Evolutionary conservation across 257 asterid species (phyloP).

Genomic region (Salvia miltiorrhiza): DNA sequence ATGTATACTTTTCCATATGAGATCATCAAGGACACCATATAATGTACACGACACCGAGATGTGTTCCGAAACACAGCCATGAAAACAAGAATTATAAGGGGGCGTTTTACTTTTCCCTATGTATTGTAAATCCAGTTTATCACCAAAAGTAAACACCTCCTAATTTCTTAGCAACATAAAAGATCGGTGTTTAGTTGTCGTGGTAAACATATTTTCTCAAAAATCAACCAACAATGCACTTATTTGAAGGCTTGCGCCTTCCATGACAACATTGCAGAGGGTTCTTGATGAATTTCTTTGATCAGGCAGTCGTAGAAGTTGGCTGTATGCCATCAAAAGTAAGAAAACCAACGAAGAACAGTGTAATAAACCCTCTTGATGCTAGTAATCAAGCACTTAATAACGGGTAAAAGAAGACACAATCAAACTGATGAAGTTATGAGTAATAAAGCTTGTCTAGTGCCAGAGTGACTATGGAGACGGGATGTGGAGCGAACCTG

Average conservation of each 20-base stretch:
- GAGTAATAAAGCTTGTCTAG: not conserved
- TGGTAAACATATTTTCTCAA: not conserved
- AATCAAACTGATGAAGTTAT: not conserved
- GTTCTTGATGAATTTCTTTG: not conserved
- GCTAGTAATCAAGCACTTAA: not conserved
- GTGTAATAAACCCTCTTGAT: not conserved
- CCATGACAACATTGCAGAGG: not conserved
- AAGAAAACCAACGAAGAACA: not conserved
- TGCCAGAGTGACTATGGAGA: not conserved
- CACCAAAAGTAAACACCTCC: too few relatives aligned
- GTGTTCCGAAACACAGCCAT: not conserved
- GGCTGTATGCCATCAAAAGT: not conserved
- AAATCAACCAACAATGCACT: not conserved
- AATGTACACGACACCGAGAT: not conserved
- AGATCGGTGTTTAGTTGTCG: not conserved
- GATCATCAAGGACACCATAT: not conserved
- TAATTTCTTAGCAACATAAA: not conserved
- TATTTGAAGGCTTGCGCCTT: not conserved
- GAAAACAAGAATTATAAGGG: not conserved
- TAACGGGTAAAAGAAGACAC: not conserved
- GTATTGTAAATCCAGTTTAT: too few relatives aligned
- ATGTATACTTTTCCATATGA: not conserved
- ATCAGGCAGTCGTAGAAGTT: too few relatives aligned
- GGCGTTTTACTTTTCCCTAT: too few relatives aligned
- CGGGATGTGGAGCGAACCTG: conserved; percentile 48